Conservation (phyloP, 2,329 filamentous ascomycete genomes). For the Chrysoporthe austroafricana region DNA sequence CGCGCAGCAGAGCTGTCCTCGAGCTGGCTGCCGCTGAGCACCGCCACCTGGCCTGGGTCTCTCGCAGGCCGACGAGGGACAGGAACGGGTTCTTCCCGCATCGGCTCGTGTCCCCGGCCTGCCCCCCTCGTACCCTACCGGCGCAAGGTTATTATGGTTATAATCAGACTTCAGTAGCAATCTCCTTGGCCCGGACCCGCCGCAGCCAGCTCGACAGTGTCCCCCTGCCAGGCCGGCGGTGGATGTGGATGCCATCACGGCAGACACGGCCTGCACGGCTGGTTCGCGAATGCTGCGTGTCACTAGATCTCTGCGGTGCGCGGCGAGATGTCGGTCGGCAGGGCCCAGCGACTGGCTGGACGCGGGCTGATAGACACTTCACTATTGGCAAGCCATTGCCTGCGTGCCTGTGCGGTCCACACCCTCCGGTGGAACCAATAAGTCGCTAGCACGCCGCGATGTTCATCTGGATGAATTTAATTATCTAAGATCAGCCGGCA, state of each 20-base stretch:
- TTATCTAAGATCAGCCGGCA: slow-evolving; percentile 4
- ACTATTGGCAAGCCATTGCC: slow-evolving; percentile 15
- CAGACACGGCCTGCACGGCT: not conserved
- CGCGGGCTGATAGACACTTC: not conserved
- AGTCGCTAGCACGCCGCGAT: not conserved
- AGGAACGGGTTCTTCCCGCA: not conserved
- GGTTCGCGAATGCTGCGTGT: not conserved
- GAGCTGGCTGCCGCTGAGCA: not conserved
- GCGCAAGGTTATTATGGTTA: slow-evolving; percentile 2
- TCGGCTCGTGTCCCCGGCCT: not conserved
- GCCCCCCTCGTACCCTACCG: not conserved
- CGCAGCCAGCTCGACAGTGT: slow-evolving; percentile 6
- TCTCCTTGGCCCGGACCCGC: not conserved
- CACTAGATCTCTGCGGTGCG: not conserved
- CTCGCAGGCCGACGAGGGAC: not conserved
- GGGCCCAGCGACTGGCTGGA: too few relatives aligned
- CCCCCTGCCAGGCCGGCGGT: not conserved
- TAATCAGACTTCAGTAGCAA: not conserved
- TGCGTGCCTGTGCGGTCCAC: not conserved
- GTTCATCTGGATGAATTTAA: not conserved
- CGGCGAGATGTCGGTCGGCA: not conserved
- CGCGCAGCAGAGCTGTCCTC: too few relatives aligned
- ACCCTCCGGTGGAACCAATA: not conserved
- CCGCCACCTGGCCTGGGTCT: not conserved
- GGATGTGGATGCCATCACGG: not conserved